phyloP scores from a whole-genome alignment of 169 alveolate genomes.

The Plasmodium berghei region DNA sequence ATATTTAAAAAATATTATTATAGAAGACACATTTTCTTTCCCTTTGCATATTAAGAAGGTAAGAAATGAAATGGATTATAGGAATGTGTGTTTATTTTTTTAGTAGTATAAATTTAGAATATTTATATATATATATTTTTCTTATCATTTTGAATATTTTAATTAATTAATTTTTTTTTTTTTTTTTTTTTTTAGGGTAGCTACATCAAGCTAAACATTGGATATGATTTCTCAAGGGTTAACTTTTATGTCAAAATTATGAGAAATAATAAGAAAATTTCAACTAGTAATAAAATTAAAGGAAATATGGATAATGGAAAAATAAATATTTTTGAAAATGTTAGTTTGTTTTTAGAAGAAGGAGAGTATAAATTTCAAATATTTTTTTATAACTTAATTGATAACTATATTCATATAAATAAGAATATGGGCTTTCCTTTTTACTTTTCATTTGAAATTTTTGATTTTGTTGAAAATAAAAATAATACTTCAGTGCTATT shows the following conservation, averaged over 20 bases:
- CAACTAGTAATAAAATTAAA: conserved; percentile 25
- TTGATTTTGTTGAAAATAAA: conserved; percentile 34
- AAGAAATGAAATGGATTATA: not conserved
- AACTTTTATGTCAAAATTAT: conserved; percentile 23
- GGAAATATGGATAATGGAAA: conserved; percentile 16
- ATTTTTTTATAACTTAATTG: conserved; percentile 5
- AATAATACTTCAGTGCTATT: conserved; percentile 7
- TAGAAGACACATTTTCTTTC: conserved; percentile 20
- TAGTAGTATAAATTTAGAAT: not conserved
- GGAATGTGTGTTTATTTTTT: not conserved
- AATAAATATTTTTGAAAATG: conserved; percentile 48
- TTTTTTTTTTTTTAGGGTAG: conserved; percentile 38
- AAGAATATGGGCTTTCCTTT: conserved; percentile 23
- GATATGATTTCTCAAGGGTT: conserved; percentile 25
- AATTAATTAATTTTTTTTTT: conserved; percentile 8
- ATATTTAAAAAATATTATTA: conserved; percentile 7
- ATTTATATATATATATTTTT: not conserved
- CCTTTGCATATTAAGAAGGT: conserved; percentile 42
- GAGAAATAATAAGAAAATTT: conserved; percentile 10
- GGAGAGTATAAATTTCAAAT: conserved; percentile 44
- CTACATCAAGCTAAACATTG: conserved; percentile 32
- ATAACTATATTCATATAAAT: conserved; percentile 10
- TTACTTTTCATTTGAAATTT: conserved; percentile 32
- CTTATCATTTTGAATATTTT: not conserved
- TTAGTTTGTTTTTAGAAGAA: conserved; percentile 48